phyloP scores from a whole-genome alignment of 140 eudicot species.

The Oenanthe javanica region DNA sequence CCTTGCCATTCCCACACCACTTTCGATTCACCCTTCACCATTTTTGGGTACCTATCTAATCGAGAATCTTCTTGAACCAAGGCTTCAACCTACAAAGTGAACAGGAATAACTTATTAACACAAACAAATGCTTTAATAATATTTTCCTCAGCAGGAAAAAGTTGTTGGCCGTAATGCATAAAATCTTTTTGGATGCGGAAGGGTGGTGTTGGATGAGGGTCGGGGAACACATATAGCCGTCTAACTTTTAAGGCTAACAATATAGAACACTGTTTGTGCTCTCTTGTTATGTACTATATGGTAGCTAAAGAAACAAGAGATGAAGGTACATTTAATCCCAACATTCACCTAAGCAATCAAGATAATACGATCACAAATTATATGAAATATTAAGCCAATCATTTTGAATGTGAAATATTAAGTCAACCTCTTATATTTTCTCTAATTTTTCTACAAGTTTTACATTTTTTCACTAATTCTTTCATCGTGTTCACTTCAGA shows the following conservation, averaged over 20 bases:
- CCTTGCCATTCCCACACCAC: conserved; percentile 99
- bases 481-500: not conserved
- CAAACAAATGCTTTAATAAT: not conserved
- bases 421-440: not conserved
- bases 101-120: not conserved
- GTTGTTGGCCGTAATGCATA: not conserved
- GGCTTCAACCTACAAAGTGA: conserved; percentile 58
- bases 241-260: not conserved
- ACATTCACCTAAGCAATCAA: not conserved
- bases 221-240: not conserved
- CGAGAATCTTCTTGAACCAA: conserved; percentile 95
- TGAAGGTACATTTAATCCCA: not conserved
- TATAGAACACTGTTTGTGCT: not conserved
- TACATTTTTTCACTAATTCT: not conserved
- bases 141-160: not conserved
- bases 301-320: not conserved
- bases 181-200: not conserved
- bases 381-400: not conserved
- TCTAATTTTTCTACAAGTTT: not conserved
- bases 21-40: conserved; percentile 88
- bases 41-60: conserved; percentile 70
- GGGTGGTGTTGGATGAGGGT: not conserved
- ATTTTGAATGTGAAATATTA: not conserved
- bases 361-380: not conserved
- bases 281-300: not conserved